These are phyloP conservation scores for Strobilomyces echinocephalus DNA, from an alignment of 768 basidiomycete species.

Conservation along the genomic window DNA sequence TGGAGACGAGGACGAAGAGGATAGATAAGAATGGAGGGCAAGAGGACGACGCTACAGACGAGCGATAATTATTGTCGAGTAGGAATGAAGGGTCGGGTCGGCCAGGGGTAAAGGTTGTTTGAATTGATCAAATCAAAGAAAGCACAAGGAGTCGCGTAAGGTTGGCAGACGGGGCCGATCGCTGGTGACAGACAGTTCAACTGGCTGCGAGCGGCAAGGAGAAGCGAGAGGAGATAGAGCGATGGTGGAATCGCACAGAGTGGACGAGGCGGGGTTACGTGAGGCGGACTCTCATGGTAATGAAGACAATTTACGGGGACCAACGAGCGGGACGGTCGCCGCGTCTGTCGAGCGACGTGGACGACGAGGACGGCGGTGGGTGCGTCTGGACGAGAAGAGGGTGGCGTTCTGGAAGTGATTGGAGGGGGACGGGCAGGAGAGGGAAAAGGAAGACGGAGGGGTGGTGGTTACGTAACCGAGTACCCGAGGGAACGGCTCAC, in stretches of 20 bases:
- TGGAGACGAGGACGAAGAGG: neutral
- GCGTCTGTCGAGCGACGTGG: neutral
- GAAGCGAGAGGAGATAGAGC: neutral
- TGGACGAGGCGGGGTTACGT: neutral
- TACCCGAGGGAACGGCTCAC: slow-evolving; percentile 11
- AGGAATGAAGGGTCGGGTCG: slow-evolving; percentile 12
- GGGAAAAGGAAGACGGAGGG: slow-evolving; percentile 1
- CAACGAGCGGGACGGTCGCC: neutral
- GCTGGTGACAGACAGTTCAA: too few species aligned
- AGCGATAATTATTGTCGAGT: neutral
- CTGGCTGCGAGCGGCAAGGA: neutral
- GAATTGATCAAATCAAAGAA: neutral
- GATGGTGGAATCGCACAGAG: too few species aligned
- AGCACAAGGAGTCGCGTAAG: neutral
- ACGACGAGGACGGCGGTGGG: neutral
- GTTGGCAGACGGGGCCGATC: neutral
- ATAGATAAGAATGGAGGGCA: slow-evolving; percentile 5
- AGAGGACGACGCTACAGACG: neutral
- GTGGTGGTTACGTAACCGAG: slow-evolving; percentile 1
- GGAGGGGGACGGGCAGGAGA: neutral
- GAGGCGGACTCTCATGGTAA: slow-evolving; percentile 2
- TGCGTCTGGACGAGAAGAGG: neutral
- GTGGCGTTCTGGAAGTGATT: slow-evolving; percentile 3
- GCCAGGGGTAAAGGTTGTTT: slow-evolving; percentile 1
- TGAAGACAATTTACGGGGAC: slow-evolving; percentile 3